Evolutionary conservation across 2,329 filamentous ascomycete genomes (phyloP).

Genomic region (Phoma sp.): DNA sequence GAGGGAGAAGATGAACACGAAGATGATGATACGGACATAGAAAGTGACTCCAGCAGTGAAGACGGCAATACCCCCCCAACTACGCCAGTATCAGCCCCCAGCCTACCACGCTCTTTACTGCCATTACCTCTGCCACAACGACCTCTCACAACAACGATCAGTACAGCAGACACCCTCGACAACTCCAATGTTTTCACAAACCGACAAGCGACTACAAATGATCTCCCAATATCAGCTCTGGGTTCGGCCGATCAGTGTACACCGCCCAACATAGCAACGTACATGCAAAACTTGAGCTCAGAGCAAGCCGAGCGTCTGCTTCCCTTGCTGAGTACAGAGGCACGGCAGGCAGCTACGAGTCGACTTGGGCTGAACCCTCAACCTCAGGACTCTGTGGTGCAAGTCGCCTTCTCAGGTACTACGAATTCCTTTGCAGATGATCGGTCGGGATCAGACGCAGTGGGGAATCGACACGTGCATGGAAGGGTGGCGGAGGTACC

Average conservation of each 20-base stretch:
- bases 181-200: too few species aligned
- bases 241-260: neutral
- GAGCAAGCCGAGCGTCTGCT: conserved; percentile 16
- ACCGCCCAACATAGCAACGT: conserved; percentile 10
- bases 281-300: conserved; percentile 17
- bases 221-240: neutral
- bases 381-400: too few species aligned
- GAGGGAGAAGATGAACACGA: conserved; percentile 5
- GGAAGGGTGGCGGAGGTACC: neutral
- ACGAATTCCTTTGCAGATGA: neutral
- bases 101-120: neutral
- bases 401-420: neutral
- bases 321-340: conserved; percentile 9
- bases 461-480: neutral
- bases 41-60: conserved; percentile 3
- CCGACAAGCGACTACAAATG: too few species aligned
- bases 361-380: neutral
- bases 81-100: neutral
- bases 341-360: conserved; percentile 5
- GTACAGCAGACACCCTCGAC: neutral
- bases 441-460: neutral
- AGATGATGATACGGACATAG: conserved; percentile 7
- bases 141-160: neutral
- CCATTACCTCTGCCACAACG: neutral
- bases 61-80: neutral